These are phyloP conservation scores for Singerocomus rubriflavus DNA, from an alignment of 1,284 basidiomycete genomes.

Conservation along the genomic window DNA sequence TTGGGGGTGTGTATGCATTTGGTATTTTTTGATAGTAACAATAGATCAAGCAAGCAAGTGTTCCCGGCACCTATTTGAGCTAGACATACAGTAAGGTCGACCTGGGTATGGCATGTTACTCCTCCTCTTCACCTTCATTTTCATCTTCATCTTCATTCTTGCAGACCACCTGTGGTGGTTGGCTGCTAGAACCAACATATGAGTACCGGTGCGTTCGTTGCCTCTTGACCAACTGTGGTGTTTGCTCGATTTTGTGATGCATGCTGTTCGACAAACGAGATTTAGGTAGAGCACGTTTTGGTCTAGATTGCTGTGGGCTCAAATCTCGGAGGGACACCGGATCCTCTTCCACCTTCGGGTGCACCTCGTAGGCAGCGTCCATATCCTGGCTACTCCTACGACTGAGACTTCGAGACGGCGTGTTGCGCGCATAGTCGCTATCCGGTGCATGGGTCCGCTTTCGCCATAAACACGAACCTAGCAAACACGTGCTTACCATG, in stretches of 20 bases:
- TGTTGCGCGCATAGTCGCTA: constrained; percentile 10
- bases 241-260: constrained; percentile 4
- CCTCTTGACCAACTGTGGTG: constrained; percentile 18
- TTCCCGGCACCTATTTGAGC: background rate
- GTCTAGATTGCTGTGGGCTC: constrained; percentile 9
- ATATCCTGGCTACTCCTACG: constrained; percentile 10
- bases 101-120: constrained; percentile 4
- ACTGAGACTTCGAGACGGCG: constrained; percentile 4
- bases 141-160: constrained; percentile 16
- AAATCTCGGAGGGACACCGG: constrained; percentile 12
- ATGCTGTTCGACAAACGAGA: constrained; percentile 10
- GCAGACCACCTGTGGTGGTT: background rate
- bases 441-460: background rate
- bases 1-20: too few species aligned
- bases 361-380: constrained; percentile 9
- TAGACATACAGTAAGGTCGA: constrained; percentile 1
- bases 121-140: constrained; percentile 20
- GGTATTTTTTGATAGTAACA: background rate
- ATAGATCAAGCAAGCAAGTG: background rate
- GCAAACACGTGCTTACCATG: constrained; percentile 18
- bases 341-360: constrained; percentile 27
- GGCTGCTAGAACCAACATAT: constrained; percentile 17
- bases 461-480: background rate
- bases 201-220: constrained; percentile 22
- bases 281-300: constrained; percentile 31